A percentile compares a stretch with the other conserved stretches of the same genome.
Evolutionary conservation across 257 asterid species (phyloP).

Genomic region (Nicotiana paniculata): DNA sequence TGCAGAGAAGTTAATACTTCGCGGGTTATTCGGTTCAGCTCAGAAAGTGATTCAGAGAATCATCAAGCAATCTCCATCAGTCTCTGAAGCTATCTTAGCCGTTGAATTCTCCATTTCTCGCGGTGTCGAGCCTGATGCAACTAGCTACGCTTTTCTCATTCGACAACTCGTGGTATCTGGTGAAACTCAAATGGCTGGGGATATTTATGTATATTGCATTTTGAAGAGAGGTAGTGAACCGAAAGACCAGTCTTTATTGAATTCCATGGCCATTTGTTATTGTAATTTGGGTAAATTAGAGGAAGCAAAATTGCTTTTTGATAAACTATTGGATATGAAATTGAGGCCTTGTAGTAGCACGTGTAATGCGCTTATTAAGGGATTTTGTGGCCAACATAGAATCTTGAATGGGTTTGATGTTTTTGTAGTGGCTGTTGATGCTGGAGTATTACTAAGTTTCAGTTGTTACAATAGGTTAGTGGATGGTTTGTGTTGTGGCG

Average conservation of each 20-base stretch:
- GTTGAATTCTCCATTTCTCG: slow-evolving; percentile 31
- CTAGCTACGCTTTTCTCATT: slow-evolving; percentile 30
- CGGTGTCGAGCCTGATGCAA: slow-evolving; percentile 39
- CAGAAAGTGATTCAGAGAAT: slow-evolving; percentile 43
- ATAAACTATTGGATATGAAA: slow-evolving; percentile 12
- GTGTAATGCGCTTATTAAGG: slow-evolving; percentile 34
- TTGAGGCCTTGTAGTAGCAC: slow-evolving; percentile 27
- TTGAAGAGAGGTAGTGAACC: slow-evolving; percentile 28
- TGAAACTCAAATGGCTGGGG: slow-evolving; percentile 35
- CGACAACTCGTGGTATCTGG: slow-evolving; percentile 36
- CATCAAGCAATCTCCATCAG: slow-evolving; percentile 28
- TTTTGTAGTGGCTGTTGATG: slow-evolving; percentile 24
- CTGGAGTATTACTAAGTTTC: slow-evolving; percentile 19
- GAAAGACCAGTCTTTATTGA: slow-evolving; percentile 22
- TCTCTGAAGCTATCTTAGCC: slow-evolving; percentile 30
- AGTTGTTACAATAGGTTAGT: slow-evolving; percentile 46
- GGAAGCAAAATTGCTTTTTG: slow-evolving; percentile 34
- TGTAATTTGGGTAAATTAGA: slow-evolving; percentile 48
- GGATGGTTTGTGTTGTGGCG: slow-evolving; percentile 30
- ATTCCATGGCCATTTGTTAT: slow-evolving; percentile 50
- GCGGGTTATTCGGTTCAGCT: slow-evolving; percentile 38
- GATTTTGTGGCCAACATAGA: slow-evolving; percentile 25
- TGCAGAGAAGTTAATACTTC: slow-evolving; percentile 32
- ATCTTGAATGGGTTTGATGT: slow-evolving; percentile 39
- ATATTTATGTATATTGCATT: slow-evolving; percentile 22